These are phyloP conservation scores for Aspergillus vadensis DNA, from an alignment of 2,329 filamentous ascomycete genomes.

Conservation along the genomic window DNA sequence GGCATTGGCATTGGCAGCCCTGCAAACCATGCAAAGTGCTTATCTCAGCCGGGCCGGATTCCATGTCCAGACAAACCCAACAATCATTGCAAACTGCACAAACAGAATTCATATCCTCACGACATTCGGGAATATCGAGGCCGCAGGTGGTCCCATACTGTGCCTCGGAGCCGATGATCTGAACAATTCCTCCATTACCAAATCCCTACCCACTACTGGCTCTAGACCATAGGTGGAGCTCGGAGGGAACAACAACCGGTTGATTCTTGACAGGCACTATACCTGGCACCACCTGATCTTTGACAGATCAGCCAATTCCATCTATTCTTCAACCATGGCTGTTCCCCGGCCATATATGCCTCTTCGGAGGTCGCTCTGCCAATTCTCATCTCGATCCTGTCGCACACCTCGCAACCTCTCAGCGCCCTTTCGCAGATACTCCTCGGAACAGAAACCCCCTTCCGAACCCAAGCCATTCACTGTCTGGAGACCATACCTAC, in stretches of 20 bases:
- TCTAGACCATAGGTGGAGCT: conserved; percentile 11
- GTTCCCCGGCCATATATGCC: conserved; percentile 35
- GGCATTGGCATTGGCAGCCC: too few species aligned
- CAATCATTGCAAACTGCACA: conserved; percentile 21
- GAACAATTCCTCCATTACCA: background rate
- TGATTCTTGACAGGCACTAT: background rate
- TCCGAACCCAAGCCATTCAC: conserved; percentile 32
- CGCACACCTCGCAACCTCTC: conserved; percentile 24
- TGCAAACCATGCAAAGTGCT: background rate
- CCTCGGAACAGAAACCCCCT: conserved; percentile 24
- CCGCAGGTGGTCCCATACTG: conserved; percentile 24
- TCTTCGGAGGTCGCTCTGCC: conserved; percentile 38
- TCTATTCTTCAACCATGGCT: conserved; percentile 31
- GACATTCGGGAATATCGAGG: conserved; percentile 8
- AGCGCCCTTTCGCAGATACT: conserved; percentile 30
- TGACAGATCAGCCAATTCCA: conserved; percentile 20
- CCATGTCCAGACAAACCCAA: conserved; percentile 1
- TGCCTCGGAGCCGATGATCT: conserved; percentile 3
- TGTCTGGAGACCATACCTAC: conserved; percentile 51
- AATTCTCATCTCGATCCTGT: conserved; percentile 26
- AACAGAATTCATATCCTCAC: conserved; percentile 10
- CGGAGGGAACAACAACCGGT: conserved; percentile 1
- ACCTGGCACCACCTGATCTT: conserved; percentile 21
- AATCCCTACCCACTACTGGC: background rate
- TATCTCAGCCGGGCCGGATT: background rate